Percentiles rank a stretch among this genome's conserved stretches.
Conservation (phyloP, 805 yeast species). For the Yarrowia bubula region DNA sequence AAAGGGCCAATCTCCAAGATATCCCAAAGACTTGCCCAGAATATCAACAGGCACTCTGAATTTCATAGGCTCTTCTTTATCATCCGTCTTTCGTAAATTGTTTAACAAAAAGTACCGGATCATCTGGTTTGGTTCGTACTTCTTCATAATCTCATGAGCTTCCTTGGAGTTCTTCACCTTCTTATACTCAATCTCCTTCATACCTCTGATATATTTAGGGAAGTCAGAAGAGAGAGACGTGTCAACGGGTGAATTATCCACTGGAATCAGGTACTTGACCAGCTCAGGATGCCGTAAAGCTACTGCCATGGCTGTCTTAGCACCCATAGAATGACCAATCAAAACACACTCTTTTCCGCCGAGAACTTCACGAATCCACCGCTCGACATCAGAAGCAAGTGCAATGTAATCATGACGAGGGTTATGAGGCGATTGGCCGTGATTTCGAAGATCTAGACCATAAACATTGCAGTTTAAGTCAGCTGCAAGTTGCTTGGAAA, state of each 20-base stretch:
- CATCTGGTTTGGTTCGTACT: conserved; percentile 57
- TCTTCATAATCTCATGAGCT: conserved; percentile 61
- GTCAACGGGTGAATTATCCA: conserved; percentile 88
- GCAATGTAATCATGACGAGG: conserved; percentile 71
- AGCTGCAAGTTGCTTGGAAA: conserved; percentile 50
- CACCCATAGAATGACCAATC: conserved; percentile 64
- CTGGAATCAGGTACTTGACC: conserved; percentile 63
- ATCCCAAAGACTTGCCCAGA: conserved; percentile 58
- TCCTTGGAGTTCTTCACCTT: conserved; percentile 54
- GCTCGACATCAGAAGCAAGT: conserved; percentile 81
- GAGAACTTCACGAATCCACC: conserved; percentile 53
- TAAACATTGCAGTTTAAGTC: conserved; percentile 40
- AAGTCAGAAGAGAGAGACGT: conserved; percentile 58
- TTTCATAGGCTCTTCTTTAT: conserved; percentile 39
- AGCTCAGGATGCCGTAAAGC: conserved; percentile 64
- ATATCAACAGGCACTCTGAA: conserved; percentile 69
- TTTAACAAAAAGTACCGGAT: conserved; percentile 77
- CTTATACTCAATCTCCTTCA: conserved; percentile 55
- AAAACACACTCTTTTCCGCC: conserved; percentile 39
- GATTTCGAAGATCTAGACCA: conserved; percentile 73
- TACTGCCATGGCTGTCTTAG: conserved; percentile 87
- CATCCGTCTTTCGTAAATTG: conserved; percentile 53
- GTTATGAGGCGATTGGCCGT: conserved; percentile 87
- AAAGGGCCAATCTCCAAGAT: conserved; percentile 75
- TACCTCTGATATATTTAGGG: conserved; percentile 61